These are phyloP conservation scores for Adansonia madagascariensis DNA, from an alignment of 441 rosid species.

Conservation along the genomic window DNA sequence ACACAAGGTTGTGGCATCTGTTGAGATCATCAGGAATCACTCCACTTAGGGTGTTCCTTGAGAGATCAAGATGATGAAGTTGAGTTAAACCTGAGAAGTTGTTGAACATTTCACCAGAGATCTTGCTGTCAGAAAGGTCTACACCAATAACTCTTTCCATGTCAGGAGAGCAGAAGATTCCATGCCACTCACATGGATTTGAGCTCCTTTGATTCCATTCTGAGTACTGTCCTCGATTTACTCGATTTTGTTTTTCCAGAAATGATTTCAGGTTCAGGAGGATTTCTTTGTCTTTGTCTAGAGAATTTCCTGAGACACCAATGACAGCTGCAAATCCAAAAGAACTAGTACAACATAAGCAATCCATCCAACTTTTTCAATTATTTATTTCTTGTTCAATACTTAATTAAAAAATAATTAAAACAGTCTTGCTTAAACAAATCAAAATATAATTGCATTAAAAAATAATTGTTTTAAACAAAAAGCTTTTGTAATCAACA, in stretches of 20 bases:
- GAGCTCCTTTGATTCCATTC: conserved; percentile 48
- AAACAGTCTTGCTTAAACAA: too few relatives aligned
- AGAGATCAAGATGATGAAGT: conserved; percentile 69
- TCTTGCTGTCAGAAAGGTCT: conserved; percentile 46
- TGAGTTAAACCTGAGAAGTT: conserved; percentile 70
- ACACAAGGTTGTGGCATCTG: conserved; percentile 53
- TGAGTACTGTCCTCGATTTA: conserved; percentile 53
- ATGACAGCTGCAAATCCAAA: conserved; percentile 28
- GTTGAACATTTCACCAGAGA: conserved; percentile 46
- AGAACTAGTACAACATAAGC: not conserved
- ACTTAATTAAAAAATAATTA: too few relatives aligned
- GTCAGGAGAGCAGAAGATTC: conserved; percentile 43
- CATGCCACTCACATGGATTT: conserved; percentile 56
- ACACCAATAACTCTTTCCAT: conserved; percentile 62
- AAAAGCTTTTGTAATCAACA: too few relatives aligned
- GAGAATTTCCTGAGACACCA: conserved; percentile 59
- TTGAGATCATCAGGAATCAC: conserved; percentile 55
- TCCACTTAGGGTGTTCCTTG: conserved; percentile 58
- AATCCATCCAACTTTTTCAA: not conserved
- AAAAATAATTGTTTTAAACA: too few relatives aligned
- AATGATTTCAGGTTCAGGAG: conserved; percentile 50
- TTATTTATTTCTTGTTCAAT: too few relatives aligned
- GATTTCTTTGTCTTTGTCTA: conserved; percentile 58
- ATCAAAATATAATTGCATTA: too few relatives aligned
- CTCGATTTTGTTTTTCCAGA: conserved; percentile 49